Evolutionary conservation across 2,329 filamentous ascomycete genomes (phyloP), one percentile per base, ranked within the genome.

Genomic region (Sclerotinia spermophila): DNA sequence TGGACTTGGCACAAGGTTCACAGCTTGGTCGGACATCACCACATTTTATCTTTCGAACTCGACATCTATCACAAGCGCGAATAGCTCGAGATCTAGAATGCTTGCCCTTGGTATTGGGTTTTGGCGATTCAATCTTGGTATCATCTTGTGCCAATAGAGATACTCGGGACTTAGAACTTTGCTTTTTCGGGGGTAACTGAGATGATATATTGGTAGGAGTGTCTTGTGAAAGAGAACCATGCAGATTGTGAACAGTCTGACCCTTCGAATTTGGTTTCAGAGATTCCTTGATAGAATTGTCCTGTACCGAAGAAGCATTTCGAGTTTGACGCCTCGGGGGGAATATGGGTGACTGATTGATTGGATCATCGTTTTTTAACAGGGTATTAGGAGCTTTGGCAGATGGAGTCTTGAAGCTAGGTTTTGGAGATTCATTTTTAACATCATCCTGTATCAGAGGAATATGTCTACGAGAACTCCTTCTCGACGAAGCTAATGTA

Each of bases 381-480:
- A 42, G 17, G 33, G 6, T 5, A 5, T n/a, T 30, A 44, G 27
- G 21, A 5, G 21, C 10, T 7, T 33, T 30, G n/a, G 60, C 6
- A 45, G 19, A 24, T n/a, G 33, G 21, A 11, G 7, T 44, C 11
- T n/a, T 15, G 27, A 45, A 11, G 27, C 27, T 45, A 11, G 17
- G 42, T 24, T n/a, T 38, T 21, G 33, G 56, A 8, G 56, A 59
- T 59, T 64, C 60, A 48, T n/a, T 38, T 33, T 51, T 64, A 4
- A 33, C 5, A n/a, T 38, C 24, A 45, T 30, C 55, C 24, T 58
- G 48, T 33, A 35, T 33, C 30, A 33, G n/a, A 59, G 53, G 33
- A 21, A 40, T 30, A 60, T 58, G 40, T 13, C 67, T 62, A 21
- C 45, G 53, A 38, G 74, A 73, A 33, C 67, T 64, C 65, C 69